Base-by-base conservation (phyloP, 495 filamentous ascomycete genomes). In the Ramalina intermedia region DNA sequence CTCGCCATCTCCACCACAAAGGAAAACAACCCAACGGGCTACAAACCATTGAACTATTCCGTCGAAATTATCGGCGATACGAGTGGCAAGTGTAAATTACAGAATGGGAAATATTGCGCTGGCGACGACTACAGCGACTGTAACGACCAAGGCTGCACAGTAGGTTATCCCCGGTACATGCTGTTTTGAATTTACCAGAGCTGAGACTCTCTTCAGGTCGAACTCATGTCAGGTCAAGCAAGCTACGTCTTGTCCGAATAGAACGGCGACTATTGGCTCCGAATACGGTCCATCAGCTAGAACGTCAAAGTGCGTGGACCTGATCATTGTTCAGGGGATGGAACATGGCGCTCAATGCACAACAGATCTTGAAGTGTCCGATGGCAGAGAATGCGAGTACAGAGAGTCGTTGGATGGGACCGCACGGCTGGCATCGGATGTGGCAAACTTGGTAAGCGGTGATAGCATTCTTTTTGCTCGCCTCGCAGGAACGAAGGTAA, bases 1-100 rank as follows among this genome's bases (percentile, higher is more conserved):
- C 66, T 95, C 47, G 87, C 86, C 4, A 78, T 98, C 59, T 84
- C 87, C 72, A 76, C 75, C 41, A 78, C 78, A 53, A 48, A 57
- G 8, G 75, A 75, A 52, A 85, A 80, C 60, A 78, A 76, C 63
- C 63, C 84, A 6, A 82, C 70, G 63, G 74, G 68, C 13, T 71
- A 77, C 35, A 69, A 63, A 24, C 64, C 66, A 29, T 76, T 91
- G 16, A 69, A 84, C 64, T 94, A 78, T 70, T 80, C 76, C 63
- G 78, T 93, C 52, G 75, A 79, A 57, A 80, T 94, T 49, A 64
- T 53, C 21, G 81, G 78, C 54, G 79, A 82, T 35, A 74, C 84
- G 21, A 76, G 66, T 52, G 79, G 75, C 37, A 66, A 64, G 14
- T 96, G 90, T 77, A 76, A 67, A 54, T 85, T 87, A 57, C 71